Evolutionary conservation across 495 filamentous ascomycete genomes (phyloP), one percentile per base, ranked within the genome.

Genomic region (Apiosordaria backusii): DNA sequence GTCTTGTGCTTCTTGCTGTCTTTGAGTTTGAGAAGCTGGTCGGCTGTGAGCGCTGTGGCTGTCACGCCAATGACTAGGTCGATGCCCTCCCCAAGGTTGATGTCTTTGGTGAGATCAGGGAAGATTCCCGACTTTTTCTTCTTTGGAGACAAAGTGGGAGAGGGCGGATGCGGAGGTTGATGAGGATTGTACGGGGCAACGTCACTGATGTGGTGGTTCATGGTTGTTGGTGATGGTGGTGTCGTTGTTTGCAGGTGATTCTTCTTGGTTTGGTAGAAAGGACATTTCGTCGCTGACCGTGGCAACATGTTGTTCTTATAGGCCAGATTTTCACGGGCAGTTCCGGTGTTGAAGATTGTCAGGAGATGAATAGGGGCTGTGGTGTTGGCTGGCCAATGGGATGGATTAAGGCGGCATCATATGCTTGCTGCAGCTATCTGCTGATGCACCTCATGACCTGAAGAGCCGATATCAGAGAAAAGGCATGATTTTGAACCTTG

Each of bases 61-160:
- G 79, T 67, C 72, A 79, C 53, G 75, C 76, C 69, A 75, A 82
- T 67, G 75, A 80, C 69, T 69, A 82, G 67, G 69, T 78, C 67
- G 69, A 80, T 70, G 76, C 80, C 70, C 68, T 85, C 66, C 22
- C 71, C 71, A 26, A 73, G 59, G 64, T 64, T 53, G 50, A 67
- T 62, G 10, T 68, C 61, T 18, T 69, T 58, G 55, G 69, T 64
- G 45, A 66, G 22, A 50, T 66, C 61, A 25, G 57, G 57, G 21
- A 59, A 59, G 6, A 59, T 23, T 4, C 57, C 24, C 3, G 57
- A 59, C 7, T 45, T 45, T 13, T 45, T 45, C 35, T 45, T 45
- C 35, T 45, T 45, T 15, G 35, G 35, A 13, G 5, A 6, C 10
- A 13, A 13, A 45, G 0, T 45, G 5, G 35, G 35, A 15, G 35